Percentiles rank a stretch among this genome's conserved stretches.
These are phyloP conservation scores for Solanum neorickii DNA, from an alignment of 257 asterid species.

Conservation along the genomic window DNA sequence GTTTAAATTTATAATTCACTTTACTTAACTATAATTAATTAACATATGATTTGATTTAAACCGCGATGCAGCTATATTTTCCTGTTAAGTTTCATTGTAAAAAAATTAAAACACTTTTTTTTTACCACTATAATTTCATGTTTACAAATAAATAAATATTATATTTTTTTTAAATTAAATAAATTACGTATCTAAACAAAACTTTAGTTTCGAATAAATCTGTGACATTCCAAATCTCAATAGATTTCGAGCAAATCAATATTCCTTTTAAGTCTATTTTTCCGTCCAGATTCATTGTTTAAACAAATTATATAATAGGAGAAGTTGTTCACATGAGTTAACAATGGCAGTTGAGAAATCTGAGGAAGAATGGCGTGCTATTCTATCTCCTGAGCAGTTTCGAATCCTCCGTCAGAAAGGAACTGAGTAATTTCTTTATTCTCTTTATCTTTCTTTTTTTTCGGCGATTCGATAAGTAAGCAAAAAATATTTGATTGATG, in stretches of 20 bases:
- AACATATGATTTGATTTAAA: no score
- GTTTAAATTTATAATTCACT: no score
- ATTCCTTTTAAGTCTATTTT: not conserved
- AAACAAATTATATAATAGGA: not conserved
- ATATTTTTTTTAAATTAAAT: no score
- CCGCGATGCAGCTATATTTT: no score
- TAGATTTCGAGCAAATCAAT: not conserved
- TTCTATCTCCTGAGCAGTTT: slow-evolving; percentile 60
- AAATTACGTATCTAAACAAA: not conserved
- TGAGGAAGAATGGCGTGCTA: slow-evolving; percentile 72
- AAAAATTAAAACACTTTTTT: not conserved
- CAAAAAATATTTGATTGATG: not conserved
- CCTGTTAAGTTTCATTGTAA: not conserved
- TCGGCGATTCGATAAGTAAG: not conserved
- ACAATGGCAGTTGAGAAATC: slow-evolving; percentile 34
- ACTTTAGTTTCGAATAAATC: not conserved
- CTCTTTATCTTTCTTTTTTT: not conserved
- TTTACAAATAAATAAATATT: no score
- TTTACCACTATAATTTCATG: not conserved
- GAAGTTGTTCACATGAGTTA: not conserved
- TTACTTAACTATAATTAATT: no score
- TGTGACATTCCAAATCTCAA: not conserved
- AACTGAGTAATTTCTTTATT: slow-evolving; percentile 41
- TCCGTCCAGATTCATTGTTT: slow-evolving; percentile 23
- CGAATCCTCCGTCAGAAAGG: slow-evolving; percentile 63